A percentile compares a stretch with the other conserved stretches of the same genome.
Conservation (phyloP, 1,139 yeast species). For the Schwanniomyces etchellsii region DNA sequence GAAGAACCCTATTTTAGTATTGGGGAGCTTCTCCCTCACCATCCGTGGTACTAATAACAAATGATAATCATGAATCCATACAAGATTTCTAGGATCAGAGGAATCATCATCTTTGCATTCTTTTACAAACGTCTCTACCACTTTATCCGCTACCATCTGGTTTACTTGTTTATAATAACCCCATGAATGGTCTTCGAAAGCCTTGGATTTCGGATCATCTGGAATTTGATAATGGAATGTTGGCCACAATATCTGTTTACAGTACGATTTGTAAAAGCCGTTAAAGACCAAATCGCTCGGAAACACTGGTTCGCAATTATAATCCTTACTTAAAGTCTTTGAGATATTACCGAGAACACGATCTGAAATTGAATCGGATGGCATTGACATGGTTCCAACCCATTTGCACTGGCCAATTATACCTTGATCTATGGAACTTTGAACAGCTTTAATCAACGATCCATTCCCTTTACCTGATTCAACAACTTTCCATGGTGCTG, state of each 20-base stretch:
- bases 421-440: conserved; percentile 48
- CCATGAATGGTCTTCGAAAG: conserved; percentile 96
- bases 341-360: conserved; percentile 48
- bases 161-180: conserved; percentile 72
- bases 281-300: conserved; percentile 75
- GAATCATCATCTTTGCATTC: conserved; percentile 46
- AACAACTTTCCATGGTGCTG: conserved; percentile 72
- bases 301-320: conserved; percentile 60
- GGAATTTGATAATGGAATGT: conserved; percentile 95
- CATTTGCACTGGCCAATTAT: conserved; percentile 52
- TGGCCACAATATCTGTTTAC: conserved; percentile 96
- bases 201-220: conserved; percentile 88
- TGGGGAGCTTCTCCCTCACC: conserved; percentile 71
- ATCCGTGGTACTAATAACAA: conserved; percentile 78
- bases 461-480: conserved; percentile 79
- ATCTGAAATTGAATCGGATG: conserved; percentile 73
- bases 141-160: conserved; percentile 72
- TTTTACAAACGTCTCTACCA: conserved; percentile 53
- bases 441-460: conserved; percentile 82
- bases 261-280: conserved; percentile 85
- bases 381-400: conserved; percentile 90
- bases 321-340: conserved; percentile 36
- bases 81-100: conserved; percentile 39
- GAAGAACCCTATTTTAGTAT: conserved; percentile 87
- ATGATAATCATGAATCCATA: conserved; percentile 96